A percentile compares a stretch with the other conserved stretches of the same genome.
These are phyloP conservation scores for Calamus simplicifolius DNA, from an alignment of 176 grass and related monocot species.

Conservation along the genomic window DNA sequence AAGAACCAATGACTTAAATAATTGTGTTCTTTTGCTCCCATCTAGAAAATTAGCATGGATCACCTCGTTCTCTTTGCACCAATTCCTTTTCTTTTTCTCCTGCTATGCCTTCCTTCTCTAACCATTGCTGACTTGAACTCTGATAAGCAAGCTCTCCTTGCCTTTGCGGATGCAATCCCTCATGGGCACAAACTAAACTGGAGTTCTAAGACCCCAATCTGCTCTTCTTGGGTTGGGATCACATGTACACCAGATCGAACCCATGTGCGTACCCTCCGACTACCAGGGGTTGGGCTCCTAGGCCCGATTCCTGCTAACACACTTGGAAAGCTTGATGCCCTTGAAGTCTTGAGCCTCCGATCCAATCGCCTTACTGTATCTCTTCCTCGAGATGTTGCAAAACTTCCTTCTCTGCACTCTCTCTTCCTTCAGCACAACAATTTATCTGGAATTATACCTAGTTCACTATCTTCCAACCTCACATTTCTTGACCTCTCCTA, in stretches of 20 bases:
- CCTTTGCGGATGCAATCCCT: background rate
- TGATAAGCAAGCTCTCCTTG: conserved; percentile 6
- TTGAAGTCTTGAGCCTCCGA: conserved; percentile 11
- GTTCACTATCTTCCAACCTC: conserved; percentile 1
- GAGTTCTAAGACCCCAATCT: conserved; percentile 1
- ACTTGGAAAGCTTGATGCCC: conserved; percentile 12
- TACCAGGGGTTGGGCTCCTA: conserved; percentile 6
- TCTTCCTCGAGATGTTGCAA: conserved; percentile 3
- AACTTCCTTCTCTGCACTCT: conserved; percentile 9
- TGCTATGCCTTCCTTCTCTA: conserved; percentile 25
- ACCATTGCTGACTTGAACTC: background rate
- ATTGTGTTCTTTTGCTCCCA: conserved; percentile 19
- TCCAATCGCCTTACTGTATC: background rate
- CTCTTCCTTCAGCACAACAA: conserved; percentile 13
- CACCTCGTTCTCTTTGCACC: conserved; percentile 14
- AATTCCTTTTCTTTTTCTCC: conserved; percentile 36
- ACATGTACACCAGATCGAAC: conserved; percentile 4
- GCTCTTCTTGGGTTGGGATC: conserved; percentile 12
- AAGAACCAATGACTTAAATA: conserved; percentile 8
- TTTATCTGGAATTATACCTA: conserved; percentile 12
- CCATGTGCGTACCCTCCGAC: background rate
- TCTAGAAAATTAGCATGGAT: conserved; percentile 34
- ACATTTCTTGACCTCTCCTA: conserved; percentile 12
- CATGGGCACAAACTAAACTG: conserved; percentile 7
- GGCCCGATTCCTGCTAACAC: background rate